Base-by-base conservation (phyloP, 1,284 basidiomycete species). In the Sanghuangporus baumii region DNA sequence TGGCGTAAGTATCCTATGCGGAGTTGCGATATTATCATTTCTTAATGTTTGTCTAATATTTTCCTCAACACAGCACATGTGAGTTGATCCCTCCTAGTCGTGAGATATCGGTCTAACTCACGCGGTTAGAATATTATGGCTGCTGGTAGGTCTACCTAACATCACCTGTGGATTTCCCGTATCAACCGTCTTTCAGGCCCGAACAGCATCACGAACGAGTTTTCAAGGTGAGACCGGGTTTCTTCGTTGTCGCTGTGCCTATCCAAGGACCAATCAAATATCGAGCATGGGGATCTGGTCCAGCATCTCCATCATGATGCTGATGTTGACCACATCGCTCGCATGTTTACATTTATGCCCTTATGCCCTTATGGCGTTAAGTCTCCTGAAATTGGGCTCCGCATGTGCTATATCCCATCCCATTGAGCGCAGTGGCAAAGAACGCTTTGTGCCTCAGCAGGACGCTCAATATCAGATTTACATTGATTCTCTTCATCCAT, bases 171-270 rank as follows among this genome's bases (percentile, higher is more conserved):
- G 9, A 4, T 9, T 16, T 26, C 36, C 6, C 7, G 3, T 20
- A 52, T 41, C 26, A 38, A 59, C 1, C n/a, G n/a, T 9, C 3
- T 12, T 50, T 67, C 77, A 79, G 93, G 93, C 50, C 94, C 93
- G 6, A 94, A 91, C 74, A 76, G 80, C 52, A 86, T 96, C 62
- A 94, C 91, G 0, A 83, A 83, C 66, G 85, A 88, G 71, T 93
- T 87, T 71, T 77, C 87, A 43, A 81, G 81, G 91, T 92, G 72
- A 67, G 84, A 74, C 54, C 52, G 47, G 18, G 18, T 47, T 52
- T 31, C 31, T 16, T 40, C 37, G 12, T 12, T 1, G 16, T 54
- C 16, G n/a, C 61, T 65, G 16, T 41, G 48, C 34, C 63, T 52
- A 63, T 56, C 43, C 12, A 52, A 62, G 66, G 64, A 66, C 65